phyloP scores from a whole-genome alignment of 805 yeast genomes.

The Scheffersomyces ergatensis region DNA sequence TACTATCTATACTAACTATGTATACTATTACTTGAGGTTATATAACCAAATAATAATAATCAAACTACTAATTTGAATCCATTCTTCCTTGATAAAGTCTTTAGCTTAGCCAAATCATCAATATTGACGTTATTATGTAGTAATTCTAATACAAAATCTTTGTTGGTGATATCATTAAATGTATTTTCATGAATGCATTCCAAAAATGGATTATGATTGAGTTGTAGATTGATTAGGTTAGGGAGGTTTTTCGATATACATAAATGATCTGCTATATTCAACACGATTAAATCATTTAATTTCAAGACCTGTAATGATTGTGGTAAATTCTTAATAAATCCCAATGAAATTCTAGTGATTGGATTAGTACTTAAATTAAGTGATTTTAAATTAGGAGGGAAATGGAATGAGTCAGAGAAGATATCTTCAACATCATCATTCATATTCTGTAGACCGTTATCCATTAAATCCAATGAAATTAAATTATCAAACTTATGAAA shows the following conservation, averaged over 20 bases:
- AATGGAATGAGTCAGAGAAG: slow-evolving; percentile 12
- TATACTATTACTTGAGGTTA: too few relatives aligned
- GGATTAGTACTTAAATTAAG: slow-evolving; percentile 25
- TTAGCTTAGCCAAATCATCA: slow-evolving; percentile 9
- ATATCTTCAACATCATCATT: slow-evolving; percentile 13
- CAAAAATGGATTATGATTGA: slow-evolving; percentile 13
- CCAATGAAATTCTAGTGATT: slow-evolving; percentile 15
- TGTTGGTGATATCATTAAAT: slow-evolving; percentile 7
- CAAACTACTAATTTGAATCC: slow-evolving; percentile 7
- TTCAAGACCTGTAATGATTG: slow-evolving; percentile 18
- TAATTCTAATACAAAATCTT: slow-evolving; percentile 7
- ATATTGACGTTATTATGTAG: slow-evolving; percentile 12
- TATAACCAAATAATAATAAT: too few relatives aligned
- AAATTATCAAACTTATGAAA: slow-evolving; percentile 21
- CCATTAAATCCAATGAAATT: slow-evolving; percentile 19
- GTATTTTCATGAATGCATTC: not conserved
- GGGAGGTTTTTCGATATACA: slow-evolving; percentile 13
- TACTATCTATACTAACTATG: too few relatives aligned
- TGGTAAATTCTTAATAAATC: slow-evolving; percentile 24
- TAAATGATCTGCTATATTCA: slow-evolving; percentile 2
- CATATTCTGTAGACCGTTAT: slow-evolving; percentile 18
- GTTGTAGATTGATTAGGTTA: slow-evolving; percentile 12
- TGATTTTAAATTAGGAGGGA: slow-evolving; percentile 21
- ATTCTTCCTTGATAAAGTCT: slow-evolving; percentile 3
- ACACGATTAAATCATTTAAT: slow-evolving; percentile 10